Evolutionary conservation across 352 stramenopile species (phyloP).

Genomic region (Hyaloperonospora brassicae): DNA sequence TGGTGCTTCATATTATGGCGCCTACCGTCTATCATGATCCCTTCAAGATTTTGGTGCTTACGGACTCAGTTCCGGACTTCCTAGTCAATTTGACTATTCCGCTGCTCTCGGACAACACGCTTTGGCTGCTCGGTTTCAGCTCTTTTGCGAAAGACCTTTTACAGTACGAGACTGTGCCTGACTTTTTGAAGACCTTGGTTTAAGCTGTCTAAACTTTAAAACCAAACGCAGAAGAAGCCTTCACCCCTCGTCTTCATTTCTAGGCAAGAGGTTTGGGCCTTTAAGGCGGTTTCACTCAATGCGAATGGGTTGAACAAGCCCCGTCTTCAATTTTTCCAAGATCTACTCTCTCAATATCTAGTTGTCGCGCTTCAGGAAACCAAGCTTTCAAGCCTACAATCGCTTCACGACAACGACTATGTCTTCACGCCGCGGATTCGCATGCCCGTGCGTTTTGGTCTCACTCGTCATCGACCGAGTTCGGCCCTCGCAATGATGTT

Average conservation of each 20-base stretch:
- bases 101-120: not conserved
- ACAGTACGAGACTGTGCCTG: not conserved
- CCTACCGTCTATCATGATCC: not conserved
- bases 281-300: not conserved
- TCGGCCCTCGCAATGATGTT: not conserved
- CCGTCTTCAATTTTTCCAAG: not conserved
- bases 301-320: not conserved
- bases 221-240: not conserved
- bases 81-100: not conserved
- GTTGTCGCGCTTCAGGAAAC: constrained; percentile 12
- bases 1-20: constrained; percentile 1
- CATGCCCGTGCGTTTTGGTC: constrained; percentile 3
- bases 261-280: not conserved
- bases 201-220: not conserved
- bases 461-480: not conserved
- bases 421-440: not conserved
- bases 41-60: not conserved
- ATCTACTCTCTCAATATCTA: not conserved
- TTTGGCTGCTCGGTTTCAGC: not conserved
- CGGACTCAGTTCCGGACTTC: not conserved
- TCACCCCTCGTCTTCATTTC: not conserved
- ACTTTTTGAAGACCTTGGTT: not conserved
- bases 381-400: not conserved
- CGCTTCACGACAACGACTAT: not conserved
- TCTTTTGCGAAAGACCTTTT: not conserved